Base-by-base conservation (phyloP, 1,284 basidiomycete genomes). In the Cryptococcus sp. region DNA sequence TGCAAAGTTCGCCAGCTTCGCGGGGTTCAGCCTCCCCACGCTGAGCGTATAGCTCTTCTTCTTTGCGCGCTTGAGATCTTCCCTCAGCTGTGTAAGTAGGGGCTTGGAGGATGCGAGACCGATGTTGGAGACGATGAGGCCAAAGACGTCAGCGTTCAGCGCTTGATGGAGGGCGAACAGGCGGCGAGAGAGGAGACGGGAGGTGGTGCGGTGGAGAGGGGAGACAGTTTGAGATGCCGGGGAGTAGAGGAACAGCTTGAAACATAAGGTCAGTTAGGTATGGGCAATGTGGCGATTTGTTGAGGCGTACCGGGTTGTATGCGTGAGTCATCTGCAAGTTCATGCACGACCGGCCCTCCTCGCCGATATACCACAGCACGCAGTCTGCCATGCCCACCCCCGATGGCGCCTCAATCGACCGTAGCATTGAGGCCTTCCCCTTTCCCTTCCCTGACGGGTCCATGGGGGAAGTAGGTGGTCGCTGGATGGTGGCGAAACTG, bases 41-140 rank as follows among this genome's bases (percentile, higher is more conserved):
- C 87, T 90, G 66, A 98, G 86, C 0, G 95, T 97, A 75, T 98
- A 99, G 61, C 84, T 86, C 72, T 96, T 97, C 78, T 91, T 92
- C 59, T 83, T 83, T 0, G 84, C 81, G 40, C 79, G 80, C 1
- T 80, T 75, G 46, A 97, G 81, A 15, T 87, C 78, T 12, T 78
- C 70, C 2, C 93, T 86, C 9, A 96, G 81, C 67, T 89, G 85
- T 0, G 82, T 81, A 59, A 96, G 86, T 2, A 95, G 80, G 0
- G 89, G 86, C 0, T 92, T 82, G 60, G 95, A 95, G 0, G 62
- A 82, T 82, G 68, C 84, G 21, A 98, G 87, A 45, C 94, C 94
- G 6, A 98, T 83, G 1, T 95, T 98, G 24, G 95, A 94, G 3
- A 98, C 88, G 1, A 99, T 84, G 38, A 98, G 91, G 0, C 92